Evolutionary conservation across 371 early-diverging fungal genomes (phyloP).

Genomic region (Mortierella sp.): DNA sequence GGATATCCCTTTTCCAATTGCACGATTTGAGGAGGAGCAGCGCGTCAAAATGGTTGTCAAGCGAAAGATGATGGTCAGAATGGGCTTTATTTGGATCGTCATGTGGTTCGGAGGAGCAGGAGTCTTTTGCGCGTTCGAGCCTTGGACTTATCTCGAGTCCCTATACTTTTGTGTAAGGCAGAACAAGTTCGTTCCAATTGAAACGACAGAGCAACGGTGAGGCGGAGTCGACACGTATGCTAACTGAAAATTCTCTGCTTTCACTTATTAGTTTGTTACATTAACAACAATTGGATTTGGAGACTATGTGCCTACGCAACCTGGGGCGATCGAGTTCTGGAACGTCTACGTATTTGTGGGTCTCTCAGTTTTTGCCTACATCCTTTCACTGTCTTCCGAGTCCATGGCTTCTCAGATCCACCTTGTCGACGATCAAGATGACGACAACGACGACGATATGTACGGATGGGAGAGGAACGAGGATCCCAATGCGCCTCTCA

Average conservation of each 20-base stretch:
- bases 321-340: conserved; percentile 56
- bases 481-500: conserved; percentile 26
- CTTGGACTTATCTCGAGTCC: conserved; percentile 47
- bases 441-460: conserved; percentile 30
- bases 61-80: conserved; percentile 50
- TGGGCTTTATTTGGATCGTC: conserved; percentile 43
- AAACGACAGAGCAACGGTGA: background rate
- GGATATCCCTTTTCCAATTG: conserved; percentile 38
- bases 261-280: conserved; percentile 35
- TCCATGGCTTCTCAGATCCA: conserved; percentile 46
- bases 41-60: conserved; percentile 40
- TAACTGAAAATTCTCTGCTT: background rate
- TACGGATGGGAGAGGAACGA: conserved; percentile 49
- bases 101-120: conserved; percentile 57
- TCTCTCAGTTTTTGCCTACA: conserved; percentile 50
- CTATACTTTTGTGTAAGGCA: conserved; percentile 49
- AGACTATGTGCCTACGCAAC: conserved; percentile 47
- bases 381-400: conserved; percentile 51
- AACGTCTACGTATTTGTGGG: conserved; percentile 56
- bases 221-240: background rate
- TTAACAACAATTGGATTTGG: conserved; percentile 55
- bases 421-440: conserved; percentile 45
- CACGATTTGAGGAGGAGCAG: conserved; percentile 42
- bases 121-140: conserved; percentile 50
- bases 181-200: background rate